phyloP scores from a whole-genome alignment of 2,329 filamentous ascomycete genomes.

The Aspergillus fumigatus region DNA sequence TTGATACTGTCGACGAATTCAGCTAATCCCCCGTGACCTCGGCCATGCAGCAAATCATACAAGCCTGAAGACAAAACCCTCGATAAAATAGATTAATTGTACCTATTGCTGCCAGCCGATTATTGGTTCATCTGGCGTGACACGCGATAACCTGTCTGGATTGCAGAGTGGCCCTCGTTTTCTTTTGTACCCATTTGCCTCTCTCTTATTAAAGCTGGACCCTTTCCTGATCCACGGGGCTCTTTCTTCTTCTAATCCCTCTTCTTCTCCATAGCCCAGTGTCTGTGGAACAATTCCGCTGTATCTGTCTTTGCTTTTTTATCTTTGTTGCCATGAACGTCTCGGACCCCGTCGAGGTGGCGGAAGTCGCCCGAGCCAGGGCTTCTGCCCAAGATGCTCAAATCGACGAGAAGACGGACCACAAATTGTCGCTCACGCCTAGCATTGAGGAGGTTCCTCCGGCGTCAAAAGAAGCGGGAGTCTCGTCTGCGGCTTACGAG shows the following conservation, averaged over 20 bases:
- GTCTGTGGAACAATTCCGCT: not conserved
- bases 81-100: slow-evolving; percentile 5
- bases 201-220: slow-evolving; percentile 1
- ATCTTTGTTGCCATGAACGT: slow-evolving; percentile 16
- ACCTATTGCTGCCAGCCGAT: not conserved
- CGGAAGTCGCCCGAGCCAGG: slow-evolving; percentile 21
- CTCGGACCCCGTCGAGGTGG: slow-evolving; percentile 22
- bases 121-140: not conserved
- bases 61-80: not conserved
- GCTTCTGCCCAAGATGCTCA: slow-evolving; percentile 15
- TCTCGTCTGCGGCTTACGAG: not conserved
- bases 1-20: not conserved
- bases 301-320: not conserved
- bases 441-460: slow-evolving; percentile 9
- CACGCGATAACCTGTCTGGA: slow-evolving; percentile 6
- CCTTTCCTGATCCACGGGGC: not conserved
- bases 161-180: not conserved
- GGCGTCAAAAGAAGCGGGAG: not conserved
- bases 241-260: not conserved
- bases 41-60: not conserved
- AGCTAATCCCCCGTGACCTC: not conserved
- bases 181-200: not conserved
- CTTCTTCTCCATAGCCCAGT: not conserved
- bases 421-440: slow-evolving; percentile 1
- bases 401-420: slow-evolving; percentile 12